Evolutionary conservation across 202 grass and related monocot genomes (phyloP).

Genomic region (Zizania palustris): DNA sequence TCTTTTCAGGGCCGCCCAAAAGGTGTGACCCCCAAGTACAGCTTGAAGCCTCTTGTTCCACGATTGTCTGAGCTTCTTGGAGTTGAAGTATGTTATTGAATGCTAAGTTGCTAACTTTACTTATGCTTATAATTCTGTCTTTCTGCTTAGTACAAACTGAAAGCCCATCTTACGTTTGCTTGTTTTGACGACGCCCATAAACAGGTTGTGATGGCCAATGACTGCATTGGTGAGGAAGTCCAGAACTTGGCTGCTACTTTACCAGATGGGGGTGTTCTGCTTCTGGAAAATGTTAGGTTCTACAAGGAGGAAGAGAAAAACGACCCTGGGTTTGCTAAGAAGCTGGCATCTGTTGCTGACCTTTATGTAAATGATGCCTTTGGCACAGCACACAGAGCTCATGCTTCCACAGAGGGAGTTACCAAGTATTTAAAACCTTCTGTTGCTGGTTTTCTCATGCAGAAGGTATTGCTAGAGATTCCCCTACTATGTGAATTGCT

Average conservation of each 20-base stretch:
- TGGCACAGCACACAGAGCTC: slow-evolving; percentile 77
- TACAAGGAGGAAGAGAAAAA: slow-evolving; percentile 84
- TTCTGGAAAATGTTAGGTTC: slow-evolving; percentile 79
- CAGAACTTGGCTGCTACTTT: slow-evolving; percentile 52
- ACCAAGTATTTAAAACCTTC: slow-evolving; percentile 69
- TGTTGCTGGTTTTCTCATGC: slow-evolving; percentile 67
- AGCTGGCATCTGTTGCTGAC: slow-evolving; percentile 65
- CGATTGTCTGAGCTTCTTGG: slow-evolving; percentile 64
- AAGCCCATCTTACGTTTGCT: not conserved
- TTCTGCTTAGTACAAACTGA: slow-evolving; percentile 17
- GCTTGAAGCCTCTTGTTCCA: slow-evolving; percentile 69
- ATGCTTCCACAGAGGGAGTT: slow-evolving; percentile 84
- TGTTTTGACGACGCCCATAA: slow-evolving; percentile 9
- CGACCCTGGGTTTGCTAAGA: slow-evolving; percentile 65
- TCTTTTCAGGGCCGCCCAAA: slow-evolving; percentile 80
- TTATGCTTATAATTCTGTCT: not conserved
- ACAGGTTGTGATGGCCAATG: slow-evolving; percentile 72
- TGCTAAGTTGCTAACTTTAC: not conserved
- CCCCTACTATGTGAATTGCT: not conserved
- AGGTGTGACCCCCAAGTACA: slow-evolving; percentile 64
- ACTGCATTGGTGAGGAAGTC: slow-evolving; percentile 77
- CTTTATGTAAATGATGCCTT: slow-evolving; percentile 86
- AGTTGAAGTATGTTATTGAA: slow-evolving; percentile 43
- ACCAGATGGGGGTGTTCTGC: slow-evolving; percentile 66
- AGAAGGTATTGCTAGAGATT: slow-evolving; percentile 51